Evolutionary conservation across 2,329 filamentous ascomycete species (phyloP).

Genomic region (Diaporthe sp.): DNA sequence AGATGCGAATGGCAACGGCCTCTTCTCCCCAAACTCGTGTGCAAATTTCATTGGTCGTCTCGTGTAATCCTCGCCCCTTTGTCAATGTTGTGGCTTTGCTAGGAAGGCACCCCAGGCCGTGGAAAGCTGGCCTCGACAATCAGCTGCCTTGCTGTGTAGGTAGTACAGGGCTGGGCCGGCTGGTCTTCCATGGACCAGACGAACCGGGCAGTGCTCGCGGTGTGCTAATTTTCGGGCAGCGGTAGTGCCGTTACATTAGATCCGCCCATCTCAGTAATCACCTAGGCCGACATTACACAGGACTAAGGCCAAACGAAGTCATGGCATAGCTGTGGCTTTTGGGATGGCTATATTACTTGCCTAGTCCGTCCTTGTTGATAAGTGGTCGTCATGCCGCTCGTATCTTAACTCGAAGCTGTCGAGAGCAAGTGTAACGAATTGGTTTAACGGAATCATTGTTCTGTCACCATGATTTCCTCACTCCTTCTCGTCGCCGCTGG

Average conservation of each 20-base stretch:
- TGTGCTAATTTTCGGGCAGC: conserved; percentile 15
- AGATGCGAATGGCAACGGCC: background rate
- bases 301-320: background rate
- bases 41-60: background rate
- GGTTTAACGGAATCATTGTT: background rate
- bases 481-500: conserved; percentile 27
- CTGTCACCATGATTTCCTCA: conserved; percentile 26
- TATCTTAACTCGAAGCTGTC: background rate
- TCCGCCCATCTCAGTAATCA: conserved; percentile 18
- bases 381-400: background rate
- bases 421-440: background rate
- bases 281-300: conserved; percentile 10
- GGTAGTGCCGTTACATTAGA: conserved; percentile 20
- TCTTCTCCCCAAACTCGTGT: background rate
- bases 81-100: background rate
- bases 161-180: background rate
- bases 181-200: background rate
- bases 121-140: background rate
- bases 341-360: background rate
- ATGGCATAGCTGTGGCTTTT: background rate
- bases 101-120: background rate
- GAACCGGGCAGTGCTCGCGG: conserved; percentile 22
- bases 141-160: background rate
- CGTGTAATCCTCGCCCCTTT: conserved; percentile 27
- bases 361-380: background rate